Evolutionary conservation across 78 protist genomes (phyloP).

Genomic region (Dictyostelium intermedium): DNA sequence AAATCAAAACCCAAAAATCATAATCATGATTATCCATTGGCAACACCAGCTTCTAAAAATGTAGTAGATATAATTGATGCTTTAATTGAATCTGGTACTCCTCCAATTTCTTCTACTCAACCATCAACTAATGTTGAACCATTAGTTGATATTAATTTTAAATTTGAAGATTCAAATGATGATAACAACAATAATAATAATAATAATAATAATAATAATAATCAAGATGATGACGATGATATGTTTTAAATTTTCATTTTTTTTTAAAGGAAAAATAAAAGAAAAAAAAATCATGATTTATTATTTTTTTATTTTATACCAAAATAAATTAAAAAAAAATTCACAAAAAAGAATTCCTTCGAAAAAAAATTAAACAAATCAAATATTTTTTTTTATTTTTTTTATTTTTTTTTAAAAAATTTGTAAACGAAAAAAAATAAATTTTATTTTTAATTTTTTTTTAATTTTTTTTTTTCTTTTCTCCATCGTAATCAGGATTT

Average conservation of each 20-base stretch:
- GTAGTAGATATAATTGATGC: constrained; percentile 6
- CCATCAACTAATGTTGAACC: constrained; percentile 3
- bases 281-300: neutral
- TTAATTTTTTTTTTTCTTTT: neutral
- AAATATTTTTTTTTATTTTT: neutral
- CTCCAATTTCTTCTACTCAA: neutral
- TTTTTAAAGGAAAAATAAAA: neutral
- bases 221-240: neutral
- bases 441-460: neutral
- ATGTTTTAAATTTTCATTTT: neutral
- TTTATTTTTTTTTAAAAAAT: neutral
- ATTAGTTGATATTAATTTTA: neutral
- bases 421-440: neutral
- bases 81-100: constrained; percentile 16
- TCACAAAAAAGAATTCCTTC: neutral
- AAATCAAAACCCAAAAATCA: no score
- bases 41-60: neutral
- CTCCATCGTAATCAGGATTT: neutral
- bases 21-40: neutral
- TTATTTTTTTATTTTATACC: no score
- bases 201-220: neutral
- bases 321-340: no score
- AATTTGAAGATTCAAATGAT: neutral
- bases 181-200: neutral
- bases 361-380: no score